These are phyloP conservation scores for Naematelia aurantialba DNA, from an alignment of 768 basidiomycete genomes.

Conservation along the genomic window DNA sequence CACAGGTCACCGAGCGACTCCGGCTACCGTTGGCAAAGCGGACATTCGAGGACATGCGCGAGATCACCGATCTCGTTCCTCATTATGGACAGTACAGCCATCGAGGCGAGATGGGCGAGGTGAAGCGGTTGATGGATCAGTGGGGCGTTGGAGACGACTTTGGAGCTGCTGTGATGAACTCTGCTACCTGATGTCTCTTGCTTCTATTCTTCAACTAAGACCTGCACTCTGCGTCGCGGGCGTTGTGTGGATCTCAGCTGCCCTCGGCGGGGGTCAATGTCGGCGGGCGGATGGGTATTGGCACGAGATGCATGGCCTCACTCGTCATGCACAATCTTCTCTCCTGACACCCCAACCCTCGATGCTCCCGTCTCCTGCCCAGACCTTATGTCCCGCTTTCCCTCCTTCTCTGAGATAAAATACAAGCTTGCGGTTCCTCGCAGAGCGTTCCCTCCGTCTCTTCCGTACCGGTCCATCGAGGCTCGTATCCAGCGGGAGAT, in stretches of 20 bases:
- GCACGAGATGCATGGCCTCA: too few relatives aligned
- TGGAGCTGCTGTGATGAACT: constrained; percentile 39
- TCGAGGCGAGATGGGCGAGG: constrained; percentile 51
- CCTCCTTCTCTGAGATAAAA: constrained; percentile 1
- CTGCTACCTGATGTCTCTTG: not conserved
- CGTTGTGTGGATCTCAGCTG: too few relatives aligned
- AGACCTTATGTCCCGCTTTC: constrained; percentile 4
- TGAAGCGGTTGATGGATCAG: constrained; percentile 46
- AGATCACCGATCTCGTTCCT: constrained; percentile 49
- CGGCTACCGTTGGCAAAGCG: constrained; percentile 37
- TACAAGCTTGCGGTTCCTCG: constrained; percentile 1
- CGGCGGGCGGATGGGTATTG: too few relatives aligned
- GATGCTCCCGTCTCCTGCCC: not conserved
- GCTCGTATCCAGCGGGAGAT: not conserved
- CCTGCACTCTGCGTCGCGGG: not conserved
- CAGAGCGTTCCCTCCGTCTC: not conserved
- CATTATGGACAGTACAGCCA: constrained; percentile 49
- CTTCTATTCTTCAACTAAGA: not conserved
- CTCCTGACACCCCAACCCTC: constrained; percentile 3
- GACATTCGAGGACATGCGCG: constrained; percentile 45
- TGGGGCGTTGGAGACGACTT: constrained; percentile 50
- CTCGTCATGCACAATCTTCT: not conserved
- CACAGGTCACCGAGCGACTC: constrained; percentile 50
- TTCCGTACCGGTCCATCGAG: constrained; percentile 6
- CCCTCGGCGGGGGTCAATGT: too few relatives aligned